Base-by-base conservation (phyloP, 208 protist genomes). In the Balamuthia mandrillaris region DNA sequence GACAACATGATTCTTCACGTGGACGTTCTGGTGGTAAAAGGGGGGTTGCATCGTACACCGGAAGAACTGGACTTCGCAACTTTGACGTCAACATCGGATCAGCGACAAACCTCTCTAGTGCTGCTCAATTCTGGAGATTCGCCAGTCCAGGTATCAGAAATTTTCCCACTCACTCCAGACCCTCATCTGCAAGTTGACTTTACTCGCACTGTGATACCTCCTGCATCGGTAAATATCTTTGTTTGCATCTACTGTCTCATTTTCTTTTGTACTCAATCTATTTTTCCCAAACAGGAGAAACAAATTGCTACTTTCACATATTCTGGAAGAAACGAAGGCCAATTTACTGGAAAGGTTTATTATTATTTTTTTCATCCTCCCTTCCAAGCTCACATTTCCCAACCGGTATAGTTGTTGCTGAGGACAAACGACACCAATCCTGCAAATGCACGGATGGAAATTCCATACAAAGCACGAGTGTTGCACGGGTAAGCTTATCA, bases 1-100 rank as follows among this genome's bases (percentile, higher is more conserved):
- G 77, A 84, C 77, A 68, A 84, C 58, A 63, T 84, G 77, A 84
- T 84, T 31, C 37, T 84, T 14, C 77, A 63, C 56, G 77, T 84
- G 35, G 77, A 84, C 10, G 77, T 84, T 18, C 33, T 68, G 77
- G 56, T 68, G 12, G 56, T 84, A 24, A 63, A 68, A 27, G 72
- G 77, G 39, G 77, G 77, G 24, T 35, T 84, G 21, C 77, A 84
- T 33, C 77, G 77, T 2, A 84, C 56, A 27, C 77, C 77, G 18
- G 77, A 84, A 41, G 77, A 84, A 35, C 41, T 84, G 21, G 58
- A 84, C 42, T 84, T 84, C 51, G 77, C 39, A 21, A 84, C 77
- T 14, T 56, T 84, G 21, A 39, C 44, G 18, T 68, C 54, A 27
- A n/a, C 58, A 7, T 70, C 54, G 9, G 77, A 84, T 24, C 63